Evolutionary conservation across 2,329 filamentous ascomycete genomes (phyloP).

Genomic region (Phaeoacremonium minimum): DNA sequence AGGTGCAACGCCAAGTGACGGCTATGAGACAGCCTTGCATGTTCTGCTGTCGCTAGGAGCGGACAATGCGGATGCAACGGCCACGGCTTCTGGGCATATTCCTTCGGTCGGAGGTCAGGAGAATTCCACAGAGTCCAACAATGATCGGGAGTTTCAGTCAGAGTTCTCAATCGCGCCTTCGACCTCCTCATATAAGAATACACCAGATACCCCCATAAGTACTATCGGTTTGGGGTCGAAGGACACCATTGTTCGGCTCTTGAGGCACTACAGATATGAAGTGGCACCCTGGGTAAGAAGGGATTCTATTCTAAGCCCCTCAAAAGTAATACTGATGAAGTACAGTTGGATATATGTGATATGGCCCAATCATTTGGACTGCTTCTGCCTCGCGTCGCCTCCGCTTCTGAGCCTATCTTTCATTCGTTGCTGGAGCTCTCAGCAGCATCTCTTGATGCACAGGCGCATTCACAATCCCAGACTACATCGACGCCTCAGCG

Average conservation of each 20-base stretch:
- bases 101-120: neutral
- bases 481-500: too few species aligned
- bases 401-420: conserved; percentile 16
- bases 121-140: too few species aligned
- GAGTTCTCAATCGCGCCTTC: too few species aligned
- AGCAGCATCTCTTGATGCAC: neutral
- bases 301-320: too few species aligned
- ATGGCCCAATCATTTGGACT: conserved; percentile 34
- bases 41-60: conserved; percentile 26
- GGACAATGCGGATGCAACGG: conserved; percentile 5
- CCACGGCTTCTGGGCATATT: neutral
- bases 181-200: too few species aligned
- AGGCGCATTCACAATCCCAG: neutral
- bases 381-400: conserved; percentile 22
- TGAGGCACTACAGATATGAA: conserved; percentile 39
- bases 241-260: conserved; percentile 19
- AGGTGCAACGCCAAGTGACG: conserved; percentile 3
- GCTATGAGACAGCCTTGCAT: conserved; percentile 26
- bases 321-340: too few species aligned
- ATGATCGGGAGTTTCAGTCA: too few species aligned
- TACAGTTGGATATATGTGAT: conserved; percentile 37
- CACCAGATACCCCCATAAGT: too few species aligned
- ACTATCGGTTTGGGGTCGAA: conserved; percentile 4
- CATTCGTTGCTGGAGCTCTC: conserved; percentile 18
- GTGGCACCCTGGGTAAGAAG: conserved; percentile 39